Evolutionary conservation across 139 green algal genomes (phyloP), one percentile per base, ranked within the genome.

Genomic region (Chlamydomonas sphaeroides): DNA sequence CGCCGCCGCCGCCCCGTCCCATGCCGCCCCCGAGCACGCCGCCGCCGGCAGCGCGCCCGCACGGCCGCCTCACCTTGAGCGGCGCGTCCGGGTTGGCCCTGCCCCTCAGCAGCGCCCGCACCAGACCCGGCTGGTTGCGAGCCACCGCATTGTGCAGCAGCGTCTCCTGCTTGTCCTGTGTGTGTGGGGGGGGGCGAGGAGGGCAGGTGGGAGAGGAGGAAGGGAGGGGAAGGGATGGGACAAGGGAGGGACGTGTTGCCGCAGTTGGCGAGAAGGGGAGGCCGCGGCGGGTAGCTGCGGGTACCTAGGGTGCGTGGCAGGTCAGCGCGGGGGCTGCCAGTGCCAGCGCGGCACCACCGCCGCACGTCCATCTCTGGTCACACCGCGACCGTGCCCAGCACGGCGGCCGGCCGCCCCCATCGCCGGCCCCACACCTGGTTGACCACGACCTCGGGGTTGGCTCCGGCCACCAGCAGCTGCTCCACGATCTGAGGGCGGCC

Each of bases 131-230:
- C 72, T 79, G 72, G 72, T 42, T 69, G 56, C 72, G 72, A 14
- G 56, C 38, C 72, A 79, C 72, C 25, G 72, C 56, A 56, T 68
- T 79, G 72, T 79, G 72, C 1, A 79, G 72, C 72, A 79, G 72
- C 56, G 72, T 79, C 72, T 79, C 72, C 8, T 53, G 8, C 33
- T 42, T 42, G 63, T 42, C 35, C 63, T 69, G 63, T 11, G 20
- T 28, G 5, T 1, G 63, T 6, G 35, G 18, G 5, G 11, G 63
- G 63, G 35, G 33, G 14, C 10, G 3, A 69, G 15, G 26, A n/a
- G 33, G 17, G 33, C 5, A 2, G 5, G 59, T 38, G 1, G 2
- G 21, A 39, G 26, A 23, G 59, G 5, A 66, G 30, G 14, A 4
- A 35, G 35, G 15, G 62, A 41, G 62, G 62, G 14, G 32, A 42